These are phyloP conservation scores for Gossypium ekmanianum DNA, from an alignment of 345 rosid genomes.

Conservation along the genomic window DNA sequence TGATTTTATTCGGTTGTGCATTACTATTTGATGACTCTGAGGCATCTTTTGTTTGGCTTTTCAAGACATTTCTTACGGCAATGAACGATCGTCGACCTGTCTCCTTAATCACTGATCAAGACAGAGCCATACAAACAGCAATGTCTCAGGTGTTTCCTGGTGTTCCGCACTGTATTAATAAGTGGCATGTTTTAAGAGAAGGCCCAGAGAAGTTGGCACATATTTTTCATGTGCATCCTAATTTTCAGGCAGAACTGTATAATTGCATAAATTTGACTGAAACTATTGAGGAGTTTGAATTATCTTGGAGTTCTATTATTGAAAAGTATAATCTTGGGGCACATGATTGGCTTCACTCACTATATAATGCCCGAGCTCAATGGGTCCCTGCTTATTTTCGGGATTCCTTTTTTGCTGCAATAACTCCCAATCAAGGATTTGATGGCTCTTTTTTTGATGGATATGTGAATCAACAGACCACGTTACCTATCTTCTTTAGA, in stretches of 20 bases:
- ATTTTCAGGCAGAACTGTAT: conserved; percentile 73
- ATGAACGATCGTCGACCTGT: conserved; percentile 74
- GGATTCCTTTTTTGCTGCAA: conserved; percentile 76
- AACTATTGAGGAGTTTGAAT: conserved; percentile 92
- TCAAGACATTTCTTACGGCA: conserved; percentile 86
- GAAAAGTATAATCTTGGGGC: conserved; percentile 78
- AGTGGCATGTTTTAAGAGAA: conserved; percentile 87
- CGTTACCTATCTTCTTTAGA: conserved; percentile 86
- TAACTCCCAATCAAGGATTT: conserved; percentile 62
- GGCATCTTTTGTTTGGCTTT: conserved; percentile 79
- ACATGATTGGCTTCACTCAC: conserved; percentile 81
- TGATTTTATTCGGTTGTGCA: conserved; percentile 85
- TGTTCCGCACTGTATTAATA: conserved; percentile 79
- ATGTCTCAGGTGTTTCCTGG: conserved; percentile 78
- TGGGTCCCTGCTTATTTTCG: conserved; percentile 93
- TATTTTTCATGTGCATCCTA: conserved; percentile 64
- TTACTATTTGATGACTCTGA: conserved; percentile 84
- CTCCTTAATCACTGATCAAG: conserved; percentile 77
- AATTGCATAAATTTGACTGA: conserved; percentile 89
- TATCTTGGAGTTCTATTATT: conserved; percentile 69
- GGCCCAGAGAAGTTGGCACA: conserved; percentile 90
- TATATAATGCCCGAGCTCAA: conserved; percentile 74
- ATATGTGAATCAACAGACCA: conserved; percentile 80
- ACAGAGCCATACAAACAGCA: conserved; percentile 72
- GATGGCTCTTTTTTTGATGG: conserved; percentile 84